Percentiles rank a stretch among this genome's conserved stretches.
These are phyloP conservation scores for Aspergillus brasiliensis DNA, from an alignment of 2,329 filamentous ascomycete genomes.

Conservation along the genomic window DNA sequence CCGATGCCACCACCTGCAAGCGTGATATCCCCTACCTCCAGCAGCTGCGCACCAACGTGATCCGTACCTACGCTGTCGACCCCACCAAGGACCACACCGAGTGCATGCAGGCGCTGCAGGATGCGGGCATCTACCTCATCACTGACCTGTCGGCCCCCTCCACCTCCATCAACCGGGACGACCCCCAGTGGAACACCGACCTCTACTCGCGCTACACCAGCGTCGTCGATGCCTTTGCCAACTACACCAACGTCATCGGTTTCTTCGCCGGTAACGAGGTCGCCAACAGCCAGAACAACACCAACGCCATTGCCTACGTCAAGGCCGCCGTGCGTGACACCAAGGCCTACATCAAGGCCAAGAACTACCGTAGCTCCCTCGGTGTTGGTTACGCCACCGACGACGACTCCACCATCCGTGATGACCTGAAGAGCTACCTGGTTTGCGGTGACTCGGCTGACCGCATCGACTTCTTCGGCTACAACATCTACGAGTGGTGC, in stretches of 20 bases:
- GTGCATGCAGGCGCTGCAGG: conserved; percentile 82
- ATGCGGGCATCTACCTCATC: conserved; percentile 92
- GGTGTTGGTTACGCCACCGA: conserved; percentile 96
- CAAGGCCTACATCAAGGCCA: conserved; percentile 87
- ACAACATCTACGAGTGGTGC: conserved; percentile 99
- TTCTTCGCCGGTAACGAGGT: conserved; percentile 99
- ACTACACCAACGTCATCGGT: conserved; percentile 89
- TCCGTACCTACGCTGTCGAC: conserved; percentile 93
- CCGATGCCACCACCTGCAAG: conserved; percentile 69
- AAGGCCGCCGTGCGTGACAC: conserved; percentile 96
- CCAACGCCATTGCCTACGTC: conserved; percentile 85
- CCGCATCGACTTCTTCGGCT: conserved; percentile 96
- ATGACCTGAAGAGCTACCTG: conserved; percentile 86
- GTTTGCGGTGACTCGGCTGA: conserved; percentile 72
- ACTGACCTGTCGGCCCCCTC: conserved; percentile 83
- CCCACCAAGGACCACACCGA: conserved; percentile 73
- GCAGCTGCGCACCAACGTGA: conserved; percentile 82
- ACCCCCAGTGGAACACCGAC: conserved; percentile 74
- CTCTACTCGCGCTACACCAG: conserved; percentile 79
- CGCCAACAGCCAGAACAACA: conserved; percentile 86
- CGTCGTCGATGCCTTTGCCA: conserved; percentile 77
- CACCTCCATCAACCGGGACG: conserved; percentile 80
- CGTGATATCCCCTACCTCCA: conserved; percentile 82
- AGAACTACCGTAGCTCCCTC: conserved; percentile 70
- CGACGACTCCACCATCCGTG: conserved; percentile 82